Base-by-base conservation (phyloP, 2,329 filamentous ascomycete species). In the Clonostachys chloroleuca region DNA sequence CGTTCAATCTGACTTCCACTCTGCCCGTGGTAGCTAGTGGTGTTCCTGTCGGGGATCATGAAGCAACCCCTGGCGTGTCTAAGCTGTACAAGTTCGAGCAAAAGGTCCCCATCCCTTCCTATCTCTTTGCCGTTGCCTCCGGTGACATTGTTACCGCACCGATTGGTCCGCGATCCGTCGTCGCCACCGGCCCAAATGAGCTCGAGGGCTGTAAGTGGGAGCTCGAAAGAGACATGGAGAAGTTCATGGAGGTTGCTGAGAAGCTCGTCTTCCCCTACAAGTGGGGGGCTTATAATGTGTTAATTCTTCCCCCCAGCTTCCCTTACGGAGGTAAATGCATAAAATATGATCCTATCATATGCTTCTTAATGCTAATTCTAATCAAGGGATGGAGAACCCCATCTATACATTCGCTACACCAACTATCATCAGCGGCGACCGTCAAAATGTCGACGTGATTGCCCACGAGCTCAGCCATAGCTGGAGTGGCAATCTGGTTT, bases 351-450 rank as follows among this genome's bases (percentile, higher is more conserved):
- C 36, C 17, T 14, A 12, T 39, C 14, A n/a, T 30, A 5, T 10
- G 24, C 24, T 30, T 35, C 16, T 34, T 40, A 40, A 41, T 39
- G 30, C 20, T 44, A 12, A 35, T 43, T 20, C n/a, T 43, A 46
- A 4, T 58, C 44, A 47, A 78, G 83, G 84, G 52, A 91, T 91
- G 87, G 91, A 95, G 66, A 96, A 96, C 62, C 92, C 92, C 0
- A 84, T 96, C 46, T 96, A 88, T 69, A 97, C 94, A 0, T 97
- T 95, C 64, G 92, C 92, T 2, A 97, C 94, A 2, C 92, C 92
- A 3, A 95, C 91, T 35, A 87, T 97, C 56, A 91, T 99, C 60
- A 94, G 87, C 48, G 92, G 92, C 43, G 88, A 92, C 59, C 80
- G 87, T 40, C 87, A 96, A 61, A 97, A 97, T 56, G 83, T 97